Percentiles rank a stretch among this genome's conserved stretches.
Conservation (phyloP, 148 eudicot genomes). For the Dianthus caryophyllus region DNA sequence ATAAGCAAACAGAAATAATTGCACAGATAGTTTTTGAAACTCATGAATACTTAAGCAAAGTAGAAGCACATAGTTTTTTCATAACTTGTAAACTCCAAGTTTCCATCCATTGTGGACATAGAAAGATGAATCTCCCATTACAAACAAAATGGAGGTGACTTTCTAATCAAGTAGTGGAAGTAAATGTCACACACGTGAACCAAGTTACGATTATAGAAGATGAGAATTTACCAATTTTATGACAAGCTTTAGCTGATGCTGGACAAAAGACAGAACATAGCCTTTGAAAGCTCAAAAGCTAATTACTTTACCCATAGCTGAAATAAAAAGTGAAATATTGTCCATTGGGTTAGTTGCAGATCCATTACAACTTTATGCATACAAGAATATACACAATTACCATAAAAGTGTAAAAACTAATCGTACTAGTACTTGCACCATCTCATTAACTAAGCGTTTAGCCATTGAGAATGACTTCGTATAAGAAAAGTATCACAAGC, state of each 20-base stretch:
- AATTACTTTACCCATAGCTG: slow-evolving; percentile 82
- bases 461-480: no score
- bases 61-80: not conserved
- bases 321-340: slow-evolving; percentile 16
- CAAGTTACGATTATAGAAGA: not conserved
- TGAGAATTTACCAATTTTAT: slow-evolving; percentile 54
- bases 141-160: not conserved
- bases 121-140: no score
- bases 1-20: no score
- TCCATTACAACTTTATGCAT: no score
- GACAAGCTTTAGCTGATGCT: slow-evolving; percentile 88
- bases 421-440: not conserved
- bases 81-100: not conserved
- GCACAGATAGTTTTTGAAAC: no score
- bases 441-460: no score
- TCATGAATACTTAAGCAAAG: not conserved
- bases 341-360: not conserved
- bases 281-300: slow-evolving; percentile 80
- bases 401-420: not conserved
- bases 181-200: not conserved
- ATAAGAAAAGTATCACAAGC: not conserved
- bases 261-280: slow-evolving; percentile 73
- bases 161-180: not conserved
- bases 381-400: not conserved
- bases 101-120: not conserved